phyloP scores from a whole-genome alignment of 106 monocot species.

The Vanilla planifolia region DNA sequence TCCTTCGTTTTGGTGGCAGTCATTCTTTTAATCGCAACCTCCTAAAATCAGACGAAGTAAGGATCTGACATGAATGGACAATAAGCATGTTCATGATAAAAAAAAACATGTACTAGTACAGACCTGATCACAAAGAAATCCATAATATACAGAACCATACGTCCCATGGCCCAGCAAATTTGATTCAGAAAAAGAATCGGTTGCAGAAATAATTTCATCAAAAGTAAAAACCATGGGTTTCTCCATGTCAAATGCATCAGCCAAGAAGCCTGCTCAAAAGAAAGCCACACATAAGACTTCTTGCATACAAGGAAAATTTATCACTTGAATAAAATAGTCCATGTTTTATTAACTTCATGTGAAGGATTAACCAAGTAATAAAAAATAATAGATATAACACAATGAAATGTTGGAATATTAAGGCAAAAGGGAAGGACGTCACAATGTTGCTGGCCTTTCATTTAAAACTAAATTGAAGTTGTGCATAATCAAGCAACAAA shows the following conservation, averaged over 20 bases:
- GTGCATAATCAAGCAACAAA: too few species aligned
- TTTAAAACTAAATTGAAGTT: too few species aligned
- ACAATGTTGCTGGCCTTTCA: too few species aligned
- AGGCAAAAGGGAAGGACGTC: too few species aligned
- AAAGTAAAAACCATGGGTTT: slow-evolving; percentile 81
- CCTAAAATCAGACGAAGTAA: slow-evolving; percentile 31
- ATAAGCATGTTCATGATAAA: not conserved
- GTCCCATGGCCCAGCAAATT: slow-evolving; percentile 95
- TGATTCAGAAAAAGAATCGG: slow-evolving; percentile 80
- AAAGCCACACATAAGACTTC: too few species aligned
- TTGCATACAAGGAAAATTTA: too few species aligned
- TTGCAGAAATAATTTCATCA: slow-evolving; percentile 69
- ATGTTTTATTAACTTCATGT: too few species aligned
- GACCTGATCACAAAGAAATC: slow-evolving; percentile 92
- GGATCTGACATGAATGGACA: not conserved
- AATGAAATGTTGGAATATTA: too few species aligned
- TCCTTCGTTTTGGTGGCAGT: slow-evolving; percentile 93
- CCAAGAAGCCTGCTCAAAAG: slow-evolving; percentile 53
- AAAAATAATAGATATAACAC: too few species aligned
- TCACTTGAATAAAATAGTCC: too few species aligned
- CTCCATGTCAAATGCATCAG: slow-evolving; percentile 83
- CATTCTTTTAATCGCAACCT: slow-evolving; percentile 98
- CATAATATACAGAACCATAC: slow-evolving; percentile 96
- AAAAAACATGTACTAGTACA: slow-evolving; percentile 4
- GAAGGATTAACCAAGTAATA: too few species aligned